These are phyloP conservation scores for Chlorella sp. DNA, from an alignment of 139 green algal genomes.

Conservation along the genomic window DNA sequence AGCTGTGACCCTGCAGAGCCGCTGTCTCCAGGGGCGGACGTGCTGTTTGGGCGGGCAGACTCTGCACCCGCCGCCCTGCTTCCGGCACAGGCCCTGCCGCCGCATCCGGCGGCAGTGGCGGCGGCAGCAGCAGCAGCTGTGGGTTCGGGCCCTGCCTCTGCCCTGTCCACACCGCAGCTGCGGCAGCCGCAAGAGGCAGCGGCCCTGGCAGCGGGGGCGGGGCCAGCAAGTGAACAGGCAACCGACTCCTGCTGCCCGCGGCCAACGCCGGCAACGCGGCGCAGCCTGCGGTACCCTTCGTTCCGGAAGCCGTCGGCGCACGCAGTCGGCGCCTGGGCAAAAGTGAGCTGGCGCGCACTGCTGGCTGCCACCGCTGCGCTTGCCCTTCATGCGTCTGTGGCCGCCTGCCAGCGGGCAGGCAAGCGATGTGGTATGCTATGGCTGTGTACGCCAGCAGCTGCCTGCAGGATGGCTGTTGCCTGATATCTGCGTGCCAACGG, in stretches of 20 bases:
- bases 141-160: too few relatives aligned
- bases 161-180: too few relatives aligned
- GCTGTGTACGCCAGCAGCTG: too few relatives aligned
- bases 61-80: not conserved
- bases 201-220: not conserved
- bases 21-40: too few relatives aligned
- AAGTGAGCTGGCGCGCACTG: not conserved
- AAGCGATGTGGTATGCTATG: too few relatives aligned
- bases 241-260: not conserved
- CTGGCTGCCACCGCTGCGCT: not conserved
- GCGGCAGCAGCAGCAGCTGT: not conserved
- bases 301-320: not conserved
- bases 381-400: too few relatives aligned
- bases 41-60: not conserved
- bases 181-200: too few relatives aligned
- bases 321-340: not conserved
- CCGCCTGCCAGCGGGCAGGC: too few relatives aligned
- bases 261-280: not conserved
- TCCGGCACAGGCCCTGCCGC: not conserved
- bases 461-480: too few relatives aligned
- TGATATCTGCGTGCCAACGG: too few relatives aligned
- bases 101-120: not conserved
- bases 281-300: constrained; percentile 14
- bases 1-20: too few relatives aligned
- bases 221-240: too few relatives aligned